Evolutionary conservation across 805 yeast genomes (phyloP), one percentile per base, ranked within the genome.

Genomic region (Wickerhamomyces mucosus): DNA sequence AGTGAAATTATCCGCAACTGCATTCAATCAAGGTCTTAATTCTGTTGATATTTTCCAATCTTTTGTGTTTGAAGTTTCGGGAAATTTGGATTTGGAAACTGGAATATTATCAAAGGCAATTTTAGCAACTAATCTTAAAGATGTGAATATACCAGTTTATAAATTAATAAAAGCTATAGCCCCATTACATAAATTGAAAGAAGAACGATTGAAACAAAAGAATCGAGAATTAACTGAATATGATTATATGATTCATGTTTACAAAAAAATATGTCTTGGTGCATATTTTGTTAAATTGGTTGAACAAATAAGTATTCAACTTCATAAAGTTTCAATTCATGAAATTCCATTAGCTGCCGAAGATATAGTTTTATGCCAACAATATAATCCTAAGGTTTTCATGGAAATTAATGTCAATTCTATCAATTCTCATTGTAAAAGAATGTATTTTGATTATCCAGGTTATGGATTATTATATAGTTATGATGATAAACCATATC

Each of bases 381-480:
- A 38, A n/a, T 50, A 48, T 23, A 22, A 36, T 4, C 53, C 54
- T 8, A 15, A 40, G 19, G 49, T 42, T 0, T 33, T 43, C n/a
- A 32, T 46, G 22, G 43, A 45, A 25, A 26, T 46, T 12, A 30
- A 31, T 12, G 34, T 48, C 5, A 38, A 39, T 18, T 46, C 55
- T 2, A 36, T 41, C 19, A 40, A 39, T 2, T 37, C 55, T 3
- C 49, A 51, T 20, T 18, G 46, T 10, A 41, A 46, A 15, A 48
- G 59, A 35, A 53, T 54, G 31, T 42, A 40, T 26, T 42, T 46
- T 10, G 50, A 54, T 6, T 55, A 61, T 28, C 68, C 74, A 2
- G 75, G 77, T 3, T 70, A 53, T 39, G 71, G 69, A 25, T 41
- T 70, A 10, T 36, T 53, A 13, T 70, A 59, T 33, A 47, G 48